Base-by-base conservation (phyloP, 108 stramenopile species). In the Conticribra weissflogii region DNA sequence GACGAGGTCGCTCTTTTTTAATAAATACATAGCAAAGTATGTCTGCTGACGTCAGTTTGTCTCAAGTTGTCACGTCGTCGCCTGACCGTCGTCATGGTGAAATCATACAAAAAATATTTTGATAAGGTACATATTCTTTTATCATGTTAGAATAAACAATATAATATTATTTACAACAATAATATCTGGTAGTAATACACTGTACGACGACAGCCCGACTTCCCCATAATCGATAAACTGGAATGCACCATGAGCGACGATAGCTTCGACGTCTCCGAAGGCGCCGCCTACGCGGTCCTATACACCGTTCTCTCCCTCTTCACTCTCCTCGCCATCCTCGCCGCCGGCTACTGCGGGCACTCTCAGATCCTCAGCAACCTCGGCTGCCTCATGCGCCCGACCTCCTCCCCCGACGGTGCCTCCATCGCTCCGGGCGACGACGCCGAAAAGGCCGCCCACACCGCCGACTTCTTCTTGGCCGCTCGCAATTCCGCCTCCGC, bases 211-310 rank as follows among this genome's bases (percentile, higher is more conserved):
- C n/a, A n/a, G n/a, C n/a, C n/a, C n/a, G n/a, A n/a, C n/a, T n/a
- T n/a, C n/a, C n/a, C n/a, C n/a, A n/a, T n/a, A n/a, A n/a, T n/a
- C n/a, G n/a, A n/a, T n/a, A n/a, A n/a, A n/a, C n/a, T n/a, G n/a
- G n/a, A n/a, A n/a, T n/a, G n/a, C 36, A 41, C 36, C 50, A 63
- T 8, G 3, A 46, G 17, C 24, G 29, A 14, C 63, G 51, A 30
- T 30, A 52, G 46, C 49, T 75, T 53, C 46, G 76, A 81, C 63
- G 83, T 88, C 21, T 57, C 82, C 19, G 51, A 71, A n/a, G 80
- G 66, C 30, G 81, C 82, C 9, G 87, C 84, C 54, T 88, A 83
- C 31, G 82, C 77, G 14, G 85, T 88, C 27, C 77, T 89, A n/a
- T 85, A 78, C 72, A 63, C 68, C 16, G 85, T 87, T n/a, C 72